Base-by-base conservation (phyloP, 2,329 filamentous ascomycete species). In the Cercospora beticola region DNA sequence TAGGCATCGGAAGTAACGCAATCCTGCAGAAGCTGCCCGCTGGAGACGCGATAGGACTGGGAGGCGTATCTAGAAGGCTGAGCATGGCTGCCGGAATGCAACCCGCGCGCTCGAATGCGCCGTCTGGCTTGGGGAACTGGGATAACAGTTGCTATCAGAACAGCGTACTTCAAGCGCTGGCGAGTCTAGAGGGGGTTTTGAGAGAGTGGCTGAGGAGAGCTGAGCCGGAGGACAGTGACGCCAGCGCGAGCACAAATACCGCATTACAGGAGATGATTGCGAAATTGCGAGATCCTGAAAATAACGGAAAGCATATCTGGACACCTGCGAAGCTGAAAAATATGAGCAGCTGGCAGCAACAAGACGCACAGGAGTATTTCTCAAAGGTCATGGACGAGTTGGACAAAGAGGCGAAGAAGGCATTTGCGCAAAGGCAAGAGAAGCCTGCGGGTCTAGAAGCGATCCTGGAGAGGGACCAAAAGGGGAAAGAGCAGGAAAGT, bases 141-240 rank as follows among this genome's bases (percentile, higher is more conserved):
- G 92, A 97, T 82, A 97, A 97, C 78, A 97, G 93, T 1, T 98
- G 95, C 83, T 99, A 97, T 79, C 95, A 98, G 80, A 99, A 99
- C 80, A 97, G 94, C 77, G 90, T 97, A 21, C 88, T 99, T 10
- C 78, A 81, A 71, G 83, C 83, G 31, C 76, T 98, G 31, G 85
- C 86, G 18, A 86, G 90, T 4, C 82, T 98, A 36, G 33, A 36
- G 31, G 86, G 87, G 28, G 82, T 54, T 49, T 61, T 73, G 36
- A 66, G 66, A 46, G 52, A 46, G 9, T 73, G 72, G 72, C 43
- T 73, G 52, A 62, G 60, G 18, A 21, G 43, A 30, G 67, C 72
- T 21, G 67, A 71, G 33, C 62, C 68, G 10, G 31, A 65, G 23
- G 56, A 68, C 5, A 70, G 40, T 23, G 67, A 70, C n/a, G 31